Conservation (phyloP, 306 rosid genomes). For the Adenanthera pavonina region DNA sequence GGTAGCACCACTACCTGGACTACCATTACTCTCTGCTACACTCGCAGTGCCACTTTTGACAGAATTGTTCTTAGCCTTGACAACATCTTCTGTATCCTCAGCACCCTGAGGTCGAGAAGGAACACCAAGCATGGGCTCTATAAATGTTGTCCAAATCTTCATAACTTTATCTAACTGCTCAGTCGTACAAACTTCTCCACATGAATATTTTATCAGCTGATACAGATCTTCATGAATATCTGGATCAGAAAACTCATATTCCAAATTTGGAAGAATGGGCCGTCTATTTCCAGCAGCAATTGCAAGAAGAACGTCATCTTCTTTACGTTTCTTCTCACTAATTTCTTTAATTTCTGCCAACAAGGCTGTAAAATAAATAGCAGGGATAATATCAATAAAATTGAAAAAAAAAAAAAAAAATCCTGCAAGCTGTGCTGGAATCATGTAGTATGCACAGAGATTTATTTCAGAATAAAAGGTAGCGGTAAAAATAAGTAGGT, state of each 20-base stretch:
- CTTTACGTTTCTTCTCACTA: conserved; percentile 92
- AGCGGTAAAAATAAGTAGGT: not conserved
- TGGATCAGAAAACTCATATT: conserved; percentile 80
- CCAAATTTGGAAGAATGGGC: conserved; percentile 86
- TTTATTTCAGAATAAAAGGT: conserved; percentile 11
- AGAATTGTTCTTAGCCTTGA: conserved; percentile 61
- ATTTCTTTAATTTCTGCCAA: conserved; percentile 93
- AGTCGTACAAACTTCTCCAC: conserved; percentile 93
- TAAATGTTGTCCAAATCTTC: conserved; percentile 95
- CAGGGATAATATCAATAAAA: conserved; percentile 39
- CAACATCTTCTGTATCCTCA: conserved; percentile 91
- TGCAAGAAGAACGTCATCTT: conserved; percentile 88
- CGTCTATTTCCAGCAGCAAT: conserved; percentile 95
- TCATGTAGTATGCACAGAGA: conserved; percentile 10
- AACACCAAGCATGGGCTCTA: conserved; percentile 88
- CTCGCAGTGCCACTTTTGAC: conserved; percentile 56
- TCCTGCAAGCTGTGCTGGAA: conserved; percentile 7
- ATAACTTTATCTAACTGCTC: conserved; percentile 90
- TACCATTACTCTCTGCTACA: conserved; percentile 61
- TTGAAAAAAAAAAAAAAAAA: not conserved
- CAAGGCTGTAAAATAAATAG: conserved; percentile 66
- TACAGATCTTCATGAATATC: conserved; percentile 91
- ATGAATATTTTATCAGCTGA: conserved; percentile 89
- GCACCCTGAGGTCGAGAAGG: conserved; percentile 76
- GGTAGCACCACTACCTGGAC: conserved; percentile 62